These are phyloP conservation scores for Candida michaelii DNA, from an alignment of 805 yeast genomes.

Conservation along the genomic window DNA sequence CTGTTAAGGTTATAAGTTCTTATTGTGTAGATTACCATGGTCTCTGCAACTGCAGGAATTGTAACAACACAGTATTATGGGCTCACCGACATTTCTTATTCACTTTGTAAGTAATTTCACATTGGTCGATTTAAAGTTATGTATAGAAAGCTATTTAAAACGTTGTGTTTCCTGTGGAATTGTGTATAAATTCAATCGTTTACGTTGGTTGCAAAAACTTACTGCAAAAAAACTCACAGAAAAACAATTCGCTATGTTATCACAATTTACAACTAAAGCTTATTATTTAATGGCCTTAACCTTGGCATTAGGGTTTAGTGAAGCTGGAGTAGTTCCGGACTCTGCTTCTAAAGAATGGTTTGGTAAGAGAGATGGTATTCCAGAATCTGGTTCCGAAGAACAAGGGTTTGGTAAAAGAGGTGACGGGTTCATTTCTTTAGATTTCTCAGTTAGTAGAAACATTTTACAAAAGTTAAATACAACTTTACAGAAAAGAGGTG, in stretches of 20 bases:
- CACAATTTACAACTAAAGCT: slow-evolving; percentile 4
- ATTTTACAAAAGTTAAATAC: not conserved
- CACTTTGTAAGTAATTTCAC: too few relatives aligned
- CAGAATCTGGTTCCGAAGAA: too few relatives aligned
- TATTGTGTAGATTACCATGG: too few relatives aligned
- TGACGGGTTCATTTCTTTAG: slow-evolving; percentile 11
- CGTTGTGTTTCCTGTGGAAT: not conserved
- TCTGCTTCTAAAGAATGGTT: slow-evolving; percentile 7
- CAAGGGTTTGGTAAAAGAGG: slow-evolving; percentile 11
- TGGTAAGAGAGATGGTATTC: slow-evolving; percentile 13
- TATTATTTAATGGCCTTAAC: slow-evolving; percentile 10
- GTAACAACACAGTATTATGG: too few relatives aligned
- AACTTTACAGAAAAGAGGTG: slow-evolving; percentile 2
- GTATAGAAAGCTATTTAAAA: not conserved
- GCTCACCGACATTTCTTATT: too few relatives aligned
- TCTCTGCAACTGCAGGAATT: too few relatives aligned
- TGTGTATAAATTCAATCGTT: not conserved
- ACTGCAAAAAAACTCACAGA: not conserved
- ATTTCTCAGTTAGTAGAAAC: slow-evolving; percentile 11
- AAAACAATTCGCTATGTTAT: not conserved
- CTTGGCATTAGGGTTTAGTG: slow-evolving; percentile 4
- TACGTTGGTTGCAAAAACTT: slow-evolving; percentile 2
- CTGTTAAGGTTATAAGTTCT: too few relatives aligned
- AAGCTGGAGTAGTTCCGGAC: slow-evolving; percentile 9
- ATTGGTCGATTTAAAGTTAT: not conserved